Conservation (phyloP, 441 rosid genomes). For the Populus tomentosa region DNA sequence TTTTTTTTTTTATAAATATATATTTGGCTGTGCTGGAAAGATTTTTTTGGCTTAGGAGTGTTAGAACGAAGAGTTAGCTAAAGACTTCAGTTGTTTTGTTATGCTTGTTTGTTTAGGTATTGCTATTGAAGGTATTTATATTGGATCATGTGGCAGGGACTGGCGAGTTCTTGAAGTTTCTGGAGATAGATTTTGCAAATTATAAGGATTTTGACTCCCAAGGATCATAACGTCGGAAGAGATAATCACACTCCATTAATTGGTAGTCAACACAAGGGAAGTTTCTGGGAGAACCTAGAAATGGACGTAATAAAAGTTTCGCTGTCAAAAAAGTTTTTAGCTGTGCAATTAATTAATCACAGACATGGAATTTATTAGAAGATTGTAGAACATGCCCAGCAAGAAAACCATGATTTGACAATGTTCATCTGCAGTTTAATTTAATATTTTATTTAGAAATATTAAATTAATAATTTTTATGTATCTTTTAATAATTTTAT, state of each 20-base stretch:
- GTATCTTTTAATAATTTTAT: too few species aligned
- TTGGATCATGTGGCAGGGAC: not conserved
- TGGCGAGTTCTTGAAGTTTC: slow-evolving; percentile 21
- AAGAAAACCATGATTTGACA: not conserved
- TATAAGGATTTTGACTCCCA: not conserved
- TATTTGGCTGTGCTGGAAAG: not conserved
- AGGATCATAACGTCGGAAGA: too few species aligned
- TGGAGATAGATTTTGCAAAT: slow-evolving; percentile 4
- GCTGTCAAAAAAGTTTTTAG: too few species aligned
- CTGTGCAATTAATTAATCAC: too few species aligned
- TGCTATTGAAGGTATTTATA: not conserved
- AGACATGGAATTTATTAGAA: not conserved
- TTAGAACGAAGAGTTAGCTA: not conserved
- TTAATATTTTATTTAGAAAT: too few species aligned
- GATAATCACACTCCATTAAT: not conserved
- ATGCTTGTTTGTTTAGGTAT: not conserved
- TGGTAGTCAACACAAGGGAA: not conserved
- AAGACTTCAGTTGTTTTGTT: not conserved
- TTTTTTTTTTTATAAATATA: too few species aligned
- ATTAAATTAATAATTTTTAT: too few species aligned
- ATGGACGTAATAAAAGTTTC: not conserved
- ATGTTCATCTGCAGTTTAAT: too few species aligned
- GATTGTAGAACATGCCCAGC: not conserved
- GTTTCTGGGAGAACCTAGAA: not conserved
- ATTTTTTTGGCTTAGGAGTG: not conserved